Base-by-base conservation (phyloP, 208 protist genomes). In the Leishmania gerbilli region DNA sequence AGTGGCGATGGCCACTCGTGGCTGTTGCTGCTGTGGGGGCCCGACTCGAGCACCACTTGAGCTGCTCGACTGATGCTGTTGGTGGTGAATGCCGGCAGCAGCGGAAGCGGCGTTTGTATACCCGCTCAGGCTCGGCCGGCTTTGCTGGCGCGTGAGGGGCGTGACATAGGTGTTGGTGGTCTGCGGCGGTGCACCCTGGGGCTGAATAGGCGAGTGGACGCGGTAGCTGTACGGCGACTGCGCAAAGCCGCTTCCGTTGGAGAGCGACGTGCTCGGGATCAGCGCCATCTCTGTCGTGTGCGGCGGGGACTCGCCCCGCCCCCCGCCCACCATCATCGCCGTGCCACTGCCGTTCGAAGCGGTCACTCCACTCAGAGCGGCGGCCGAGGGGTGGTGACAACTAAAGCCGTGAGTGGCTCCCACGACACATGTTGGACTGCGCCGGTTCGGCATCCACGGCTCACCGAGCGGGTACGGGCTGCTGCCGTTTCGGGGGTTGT, bases 171-270 rank as follows among this genome's bases (percentile, higher is more conserved):
- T 17, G 27, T 5, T 60, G 13, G 24, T 74, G 45, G 76, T 11
- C 45, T 79, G 76, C 21, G n/a, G 76, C n/a, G 64, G 45, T 55
- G 76, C 64, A 11, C 42, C 64, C 4, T 81, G 76, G 8, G 71
- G 60, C 58, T 84, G 81, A 21, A 79, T 72, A 1, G 82, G 82
- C 27, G 82, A 85, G 64, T 85, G 82, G 13, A 81, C 82, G 71
- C 71, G 82, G 55, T 81, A 85, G 60, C 77, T 75, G 77, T 85
- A 85, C 27, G 82, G 77, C 71, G 82, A 85, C 58, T 81, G 68
- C 37, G 82, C 82, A 37, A 85, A 85, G 58, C 82, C 77, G 40
- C 82, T 76, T 45, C 82, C 58, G 77, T 67, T 77, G 11, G 77
- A 78, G 60, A 75, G 77, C 62, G 77, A 81, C 45, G 82, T 85